Base-by-base conservation (phyloP, 768 basidiomycete species). In the Mycena crocata region DNA sequence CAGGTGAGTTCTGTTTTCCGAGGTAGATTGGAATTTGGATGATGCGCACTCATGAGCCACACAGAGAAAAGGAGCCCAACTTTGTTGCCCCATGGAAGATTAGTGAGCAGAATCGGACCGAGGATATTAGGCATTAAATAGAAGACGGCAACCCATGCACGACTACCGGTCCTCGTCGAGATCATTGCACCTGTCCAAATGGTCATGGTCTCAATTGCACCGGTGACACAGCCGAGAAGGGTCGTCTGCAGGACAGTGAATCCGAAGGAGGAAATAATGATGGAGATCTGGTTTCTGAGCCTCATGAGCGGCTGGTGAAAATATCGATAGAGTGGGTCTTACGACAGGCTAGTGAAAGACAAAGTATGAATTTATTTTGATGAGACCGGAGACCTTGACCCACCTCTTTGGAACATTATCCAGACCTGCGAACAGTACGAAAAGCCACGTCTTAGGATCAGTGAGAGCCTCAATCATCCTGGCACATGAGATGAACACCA, bases 361-460 rank as follows among this genome's bases (percentile, higher is more conserved):
- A 42, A 42, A 13, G 40, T 12, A 24, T 45, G 3, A 23, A 14
- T 21, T 21, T 7, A 12, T 14, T 8, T 8, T 24, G 23, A 23
- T 9, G 44, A 21, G 26, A 24, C 14, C 23, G 7, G n/a, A 45
- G 40, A 45, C 6, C n/a, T n/a, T n/a, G n/a, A 31, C 56, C 13
- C 56, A 24, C 56, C 89, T 91, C 73, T 89, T 91, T 1, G 91
- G 89, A 19, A 93, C 73, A 62, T 90, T 90, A 72, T 84, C 79
- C 35, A 91, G 75, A 1, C 84, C 86, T 3, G 86, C 81, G 75
- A 91, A 91, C 45, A 92, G 80, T 0, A 90, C 90, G 70, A 93
- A 93, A 32, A 92, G 81, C 91, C 90, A 93, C 0, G 90, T 91
- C 76, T 93, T 93, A 0, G 89, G 86, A 71, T 93, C 92, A 0